Evolutionary conservation across 129 eudicot species (phyloP).

Genomic region (Artemisia annua): DNA sequence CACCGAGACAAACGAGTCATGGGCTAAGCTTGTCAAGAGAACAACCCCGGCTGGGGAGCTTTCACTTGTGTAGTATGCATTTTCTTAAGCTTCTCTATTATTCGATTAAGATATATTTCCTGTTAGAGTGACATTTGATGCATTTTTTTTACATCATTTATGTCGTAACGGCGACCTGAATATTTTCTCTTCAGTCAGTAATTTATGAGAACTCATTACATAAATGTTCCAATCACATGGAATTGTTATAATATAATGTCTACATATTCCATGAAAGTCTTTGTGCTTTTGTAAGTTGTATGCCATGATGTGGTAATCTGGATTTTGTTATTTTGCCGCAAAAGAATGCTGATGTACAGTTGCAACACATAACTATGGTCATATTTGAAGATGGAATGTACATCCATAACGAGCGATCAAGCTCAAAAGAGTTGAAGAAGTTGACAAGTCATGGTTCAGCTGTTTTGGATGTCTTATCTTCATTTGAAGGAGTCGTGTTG

Average conservation of each 20-base stretch:
- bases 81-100: constrained; percentile 7
- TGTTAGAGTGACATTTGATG: constrained; percentile 28
- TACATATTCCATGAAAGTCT: too few relatives aligned
- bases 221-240: constrained; percentile 12
- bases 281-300: too few relatives aligned
- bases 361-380: background rate
- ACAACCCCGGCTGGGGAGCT: constrained; percentile 91
- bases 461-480: constrained; percentile 5
- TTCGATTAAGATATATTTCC: constrained; percentile 17
- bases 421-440: background rate
- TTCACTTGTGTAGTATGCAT: constrained; percentile 60
- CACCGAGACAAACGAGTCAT: constrained; percentile 83
- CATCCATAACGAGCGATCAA: constrained; percentile 1
- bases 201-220: constrained; percentile 25
- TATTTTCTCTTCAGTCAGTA: constrained; percentile 1
- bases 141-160: constrained; percentile 25
- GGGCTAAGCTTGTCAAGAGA: constrained; percentile 97
- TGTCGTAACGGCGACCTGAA: constrained; percentile 24
- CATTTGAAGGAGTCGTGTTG: constrained; percentile 17
- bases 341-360: constrained; percentile 3
- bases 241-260: background rate
- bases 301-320: too few relatives aligned
- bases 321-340: background rate
- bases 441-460: background rate
- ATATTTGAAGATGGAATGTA: constrained; percentile 8